phyloP scores from a whole-genome alignment of 129 eudicot genomes.

The Saussurea involucrata region DNA sequence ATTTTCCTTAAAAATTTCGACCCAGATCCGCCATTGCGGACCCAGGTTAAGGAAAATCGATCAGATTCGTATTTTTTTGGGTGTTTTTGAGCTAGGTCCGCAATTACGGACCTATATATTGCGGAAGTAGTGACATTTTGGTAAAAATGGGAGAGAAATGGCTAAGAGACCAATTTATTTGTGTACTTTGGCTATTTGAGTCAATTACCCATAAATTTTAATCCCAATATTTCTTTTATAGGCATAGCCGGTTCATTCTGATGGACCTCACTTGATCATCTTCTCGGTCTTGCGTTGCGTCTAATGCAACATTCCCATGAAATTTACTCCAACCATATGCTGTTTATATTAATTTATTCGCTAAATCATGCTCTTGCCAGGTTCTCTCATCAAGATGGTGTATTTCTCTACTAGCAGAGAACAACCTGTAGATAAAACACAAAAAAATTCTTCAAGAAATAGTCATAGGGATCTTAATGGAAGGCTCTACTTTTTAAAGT shows the following conservation, averaged over 20 bases:
- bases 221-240: background rate
- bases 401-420: slow-evolving; percentile 56
- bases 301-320: background rate
- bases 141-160: no score
- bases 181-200: no score
- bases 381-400: slow-evolving; percentile 85
- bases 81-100: no score
- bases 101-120: no score
- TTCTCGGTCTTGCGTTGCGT: background rate
- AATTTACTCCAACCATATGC: background rate
- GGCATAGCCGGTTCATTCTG: background rate
- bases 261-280: slow-evolving; percentile 5
- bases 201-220: no score
- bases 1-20: no score
- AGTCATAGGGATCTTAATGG: slow-evolving; percentile 40
- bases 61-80: no score
- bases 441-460: slow-evolving; percentile 22
- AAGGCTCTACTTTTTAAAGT: slow-evolving; percentile 66
- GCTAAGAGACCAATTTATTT: no score
- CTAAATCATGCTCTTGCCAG: slow-evolving; percentile 28
- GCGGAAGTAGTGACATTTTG: no score
- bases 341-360: background rate
- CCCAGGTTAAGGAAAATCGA: no score
- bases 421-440: slow-evolving; percentile 21
- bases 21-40: no score